phyloP scores from a whole-genome alignment of 768 basidiomycete species.

The Lentinus brumalis region DNA sequence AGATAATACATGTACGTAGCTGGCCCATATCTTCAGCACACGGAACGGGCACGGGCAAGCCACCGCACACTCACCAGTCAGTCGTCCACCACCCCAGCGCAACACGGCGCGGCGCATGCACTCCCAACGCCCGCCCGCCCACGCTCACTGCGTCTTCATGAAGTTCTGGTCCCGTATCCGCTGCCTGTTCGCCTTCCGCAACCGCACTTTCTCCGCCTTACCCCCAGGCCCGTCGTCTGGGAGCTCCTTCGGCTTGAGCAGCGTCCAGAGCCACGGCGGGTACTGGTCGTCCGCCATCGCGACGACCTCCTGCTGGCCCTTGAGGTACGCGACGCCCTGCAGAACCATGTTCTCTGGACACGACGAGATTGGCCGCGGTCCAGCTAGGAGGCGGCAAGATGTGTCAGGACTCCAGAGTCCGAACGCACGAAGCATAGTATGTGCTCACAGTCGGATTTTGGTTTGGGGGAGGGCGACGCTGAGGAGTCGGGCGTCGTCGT shows the following conservation, averaged over 20 bases:
- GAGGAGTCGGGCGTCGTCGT: background rate
- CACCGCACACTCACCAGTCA: background rate
- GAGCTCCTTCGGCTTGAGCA: slow-evolving; percentile 60
- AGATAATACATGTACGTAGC: slow-evolving; percentile 14
- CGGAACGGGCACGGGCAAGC: too few relatives aligned
- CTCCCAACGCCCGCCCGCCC: background rate
- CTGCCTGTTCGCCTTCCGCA: slow-evolving; percentile 64
- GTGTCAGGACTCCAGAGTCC: background rate
- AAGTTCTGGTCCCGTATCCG: slow-evolving; percentile 83
- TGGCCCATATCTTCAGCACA: background rate
- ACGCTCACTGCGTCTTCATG: slow-evolving; percentile 71
- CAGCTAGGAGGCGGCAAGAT: background rate
- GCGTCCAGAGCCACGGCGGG: slow-evolving; percentile 87
- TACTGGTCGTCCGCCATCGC: slow-evolving; percentile 83
- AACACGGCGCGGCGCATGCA: background rate
- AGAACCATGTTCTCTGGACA: slow-evolving; percentile 75
- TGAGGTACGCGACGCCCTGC: slow-evolving; percentile 81
- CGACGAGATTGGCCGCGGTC: slow-evolving; percentile 48
- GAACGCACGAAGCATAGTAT: background rate
- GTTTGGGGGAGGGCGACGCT: background rate
- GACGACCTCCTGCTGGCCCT: slow-evolving; percentile 75
- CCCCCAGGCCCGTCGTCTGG: slow-evolving; percentile 78
- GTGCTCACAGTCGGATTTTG: background rate
- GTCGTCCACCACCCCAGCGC: slow-evolving; percentile 1
- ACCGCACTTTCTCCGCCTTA: slow-evolving; percentile 50